These are phyloP conservation scores for Aspergillus sp. DNA, from an alignment of 2,329 filamentous ascomycete genomes.

Conservation along the genomic window DNA sequence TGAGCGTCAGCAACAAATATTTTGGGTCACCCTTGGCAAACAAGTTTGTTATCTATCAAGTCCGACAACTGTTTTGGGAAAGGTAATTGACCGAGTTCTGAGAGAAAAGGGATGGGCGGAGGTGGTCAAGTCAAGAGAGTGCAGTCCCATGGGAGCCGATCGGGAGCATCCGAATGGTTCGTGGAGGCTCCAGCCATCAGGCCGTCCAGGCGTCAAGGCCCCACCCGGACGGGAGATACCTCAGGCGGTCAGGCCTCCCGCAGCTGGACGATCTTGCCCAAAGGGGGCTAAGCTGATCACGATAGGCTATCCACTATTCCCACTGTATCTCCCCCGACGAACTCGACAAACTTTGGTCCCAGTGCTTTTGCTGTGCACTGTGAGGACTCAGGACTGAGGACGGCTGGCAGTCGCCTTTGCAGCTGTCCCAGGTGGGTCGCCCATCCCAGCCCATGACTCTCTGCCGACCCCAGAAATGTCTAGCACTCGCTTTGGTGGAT, in stretches of 20 bases:
- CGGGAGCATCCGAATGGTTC: conserved; percentile 18
- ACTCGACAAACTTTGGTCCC: no score
- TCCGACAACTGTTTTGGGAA: not conserved
- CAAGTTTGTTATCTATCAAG: no score
- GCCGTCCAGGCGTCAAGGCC: not conserved
- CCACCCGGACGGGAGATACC: not conserved
- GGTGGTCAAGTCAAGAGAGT: not conserved
- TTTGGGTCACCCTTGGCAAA: no score
- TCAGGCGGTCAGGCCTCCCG: not conserved
- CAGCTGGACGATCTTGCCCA: not conserved
- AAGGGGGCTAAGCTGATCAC: not conserved
- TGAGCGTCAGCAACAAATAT: not conserved
- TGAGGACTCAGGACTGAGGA: no score
- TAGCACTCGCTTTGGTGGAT: not conserved
- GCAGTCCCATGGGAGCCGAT: conserved; percentile 3
- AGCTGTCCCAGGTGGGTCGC: no score
- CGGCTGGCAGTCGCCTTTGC: no score
- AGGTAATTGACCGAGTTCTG: not conserved
- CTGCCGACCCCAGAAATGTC: no score
- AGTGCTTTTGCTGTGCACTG: no score
- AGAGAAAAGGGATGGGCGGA: no score
- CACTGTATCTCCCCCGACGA: no score
- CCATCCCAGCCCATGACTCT: no score
- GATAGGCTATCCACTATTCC: no score
- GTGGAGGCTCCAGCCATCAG: not conserved